A percentile compares a stretch with the other conserved stretches of the same genome.
Conservation (phyloP, 2,329 filamentous ascomycete genomes). For the Myriangium duriaei region DNA sequence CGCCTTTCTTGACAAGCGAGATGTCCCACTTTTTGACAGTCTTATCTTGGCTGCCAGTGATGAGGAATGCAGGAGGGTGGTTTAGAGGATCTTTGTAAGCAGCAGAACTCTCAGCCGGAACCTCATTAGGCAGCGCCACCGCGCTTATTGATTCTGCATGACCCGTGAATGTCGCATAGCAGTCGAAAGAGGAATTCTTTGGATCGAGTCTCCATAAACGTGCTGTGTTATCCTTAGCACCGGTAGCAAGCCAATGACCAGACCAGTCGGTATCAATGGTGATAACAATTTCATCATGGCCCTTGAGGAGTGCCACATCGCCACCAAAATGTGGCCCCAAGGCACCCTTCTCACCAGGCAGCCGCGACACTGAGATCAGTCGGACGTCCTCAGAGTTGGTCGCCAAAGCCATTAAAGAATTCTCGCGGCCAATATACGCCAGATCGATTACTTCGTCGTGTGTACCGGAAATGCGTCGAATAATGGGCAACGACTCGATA, state of each 20-base stretch:
- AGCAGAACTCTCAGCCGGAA: conserved; percentile 55
- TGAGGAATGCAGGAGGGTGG: conserved; percentile 68
- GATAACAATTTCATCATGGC: conserved; percentile 92
- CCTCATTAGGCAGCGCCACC: conserved; percentile 63
- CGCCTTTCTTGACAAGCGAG: conserved; percentile 36
- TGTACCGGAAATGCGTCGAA: conserved; percentile 80
- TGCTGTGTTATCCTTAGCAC: conserved; percentile 92
- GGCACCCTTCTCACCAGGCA: conserved; percentile 22
- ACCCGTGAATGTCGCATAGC: conserved; percentile 71
- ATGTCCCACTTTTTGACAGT: conserved; percentile 94
- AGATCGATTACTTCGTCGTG: conserved; percentile 97
- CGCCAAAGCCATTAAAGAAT: conserved; percentile 72
- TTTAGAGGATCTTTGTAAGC: conserved; percentile 62
- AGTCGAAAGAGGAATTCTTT: conserved; percentile 60
- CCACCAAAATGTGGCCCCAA: conserved; percentile 63
- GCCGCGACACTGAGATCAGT: conserved; percentile 59
- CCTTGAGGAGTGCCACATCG: conserved; percentile 73
- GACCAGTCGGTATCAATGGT: conserved; percentile 93
- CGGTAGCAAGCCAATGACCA: conserved; percentile 89
- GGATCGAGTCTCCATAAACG: conserved; percentile 81
- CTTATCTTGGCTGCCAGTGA: conserved; percentile 90
- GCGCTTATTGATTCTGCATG: conserved; percentile 91
- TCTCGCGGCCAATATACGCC: conserved; percentile 69
- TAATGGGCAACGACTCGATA: conserved; percentile 46
- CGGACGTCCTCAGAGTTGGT: conserved; percentile 92